These are phyloP conservation scores for Geranium rotundifolium DNA, from an alignment of 345 rosid species.

Conservation along the genomic window DNA sequence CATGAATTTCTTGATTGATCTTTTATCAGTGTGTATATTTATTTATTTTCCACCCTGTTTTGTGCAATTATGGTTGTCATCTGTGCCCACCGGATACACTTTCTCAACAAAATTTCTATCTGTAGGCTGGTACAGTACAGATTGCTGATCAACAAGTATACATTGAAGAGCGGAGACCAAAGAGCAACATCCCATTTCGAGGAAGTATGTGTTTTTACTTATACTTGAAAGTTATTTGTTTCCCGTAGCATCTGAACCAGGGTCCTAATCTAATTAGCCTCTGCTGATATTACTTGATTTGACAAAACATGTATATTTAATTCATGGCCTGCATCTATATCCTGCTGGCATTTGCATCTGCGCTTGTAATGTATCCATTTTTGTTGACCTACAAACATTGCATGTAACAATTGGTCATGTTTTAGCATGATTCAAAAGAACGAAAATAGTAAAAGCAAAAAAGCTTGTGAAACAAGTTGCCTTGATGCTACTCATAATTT, in stretches of 20 bases:
- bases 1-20: background rate
- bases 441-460: too few relatives aligned
- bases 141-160: conserved; percentile 53
- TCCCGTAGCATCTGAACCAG: background rate
- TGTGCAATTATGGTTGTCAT: background rate
- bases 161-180: conserved; percentile 63
- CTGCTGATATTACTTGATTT: background rate
- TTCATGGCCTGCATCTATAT: background rate
- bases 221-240: background rate
- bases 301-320: background rate
- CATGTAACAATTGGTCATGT: background rate
- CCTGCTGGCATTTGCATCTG: too few relatives aligned
- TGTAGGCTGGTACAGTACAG: conserved; percentile 39
- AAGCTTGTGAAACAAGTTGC: too few relatives aligned
- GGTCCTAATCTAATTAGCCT: background rate
- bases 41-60: background rate
- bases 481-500: too few relatives aligned
- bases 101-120: background rate
- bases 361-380: too few relatives aligned
- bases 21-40: too few relatives aligned
- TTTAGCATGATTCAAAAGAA: too few relatives aligned
- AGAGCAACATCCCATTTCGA: conserved; percentile 46
- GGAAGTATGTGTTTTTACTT: conserved; percentile 34
- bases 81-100: background rate
- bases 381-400: too few relatives aligned